Base-by-base conservation (phyloP, 345 rosid genomes). In the Eucalyptus curtisii region DNA sequence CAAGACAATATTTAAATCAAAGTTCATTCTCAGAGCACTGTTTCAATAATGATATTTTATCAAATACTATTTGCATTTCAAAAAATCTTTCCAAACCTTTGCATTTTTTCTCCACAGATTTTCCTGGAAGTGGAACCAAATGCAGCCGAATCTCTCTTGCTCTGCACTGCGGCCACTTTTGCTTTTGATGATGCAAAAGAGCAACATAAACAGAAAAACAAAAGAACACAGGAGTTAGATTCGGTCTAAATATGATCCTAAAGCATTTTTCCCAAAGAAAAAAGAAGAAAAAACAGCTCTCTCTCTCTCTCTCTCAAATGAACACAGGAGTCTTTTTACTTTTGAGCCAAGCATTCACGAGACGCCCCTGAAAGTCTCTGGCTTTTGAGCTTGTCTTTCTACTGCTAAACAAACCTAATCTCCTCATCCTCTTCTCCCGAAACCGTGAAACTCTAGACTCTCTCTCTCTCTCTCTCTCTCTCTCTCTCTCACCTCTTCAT, bases 341-440 rank as follows among this genome's bases (percentile, higher is more conserved):
- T 94, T 95, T 88, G 89, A 93, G 92, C 92, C 92, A 90, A 94
- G 94, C 95, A 91, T 90, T 96, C 99, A 97, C 99, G 98, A 91
- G 99, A 91, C 90, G 47, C 92, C 96, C 94, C 92, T 97, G 99
- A 95, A 90, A 55, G 27, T 53, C 90, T 90, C 92, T 92, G 92
- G 91, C 93, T 76, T 92, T 90, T 90, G 92, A 93, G 92, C 95
- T 94, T 95, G 94, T 97, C 95, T 89, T 90, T 93, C 93, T 89
- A 85, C 91, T 93, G 93, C 91, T 87, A 90, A 90, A 88, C 90
- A 86, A 52, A 91, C 92, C 95, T 89, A 88, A 91, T 92, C 90
- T 90, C 91, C 86, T 87, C 86, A 90, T 91, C 87, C 86, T 87
- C 90, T 89, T 80, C 86, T 89, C 68, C 47, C 82, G 30, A 76